These are phyloP conservation scores for Potentilla sterilis DNA, from an alignment of 306 rosid genomes.

Conservation along the genomic window DNA sequence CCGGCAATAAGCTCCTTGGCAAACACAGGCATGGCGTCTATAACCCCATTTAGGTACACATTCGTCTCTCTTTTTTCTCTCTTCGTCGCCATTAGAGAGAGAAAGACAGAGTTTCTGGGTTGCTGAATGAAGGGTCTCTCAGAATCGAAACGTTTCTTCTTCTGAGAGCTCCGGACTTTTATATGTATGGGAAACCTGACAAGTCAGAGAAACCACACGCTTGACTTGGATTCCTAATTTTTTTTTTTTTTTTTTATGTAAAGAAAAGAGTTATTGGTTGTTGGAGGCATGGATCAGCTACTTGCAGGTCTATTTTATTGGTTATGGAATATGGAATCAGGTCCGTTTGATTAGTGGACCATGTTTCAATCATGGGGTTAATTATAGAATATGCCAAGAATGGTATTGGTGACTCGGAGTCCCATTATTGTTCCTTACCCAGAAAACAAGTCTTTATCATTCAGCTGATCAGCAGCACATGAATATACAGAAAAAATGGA, in stretches of 20 bases:
- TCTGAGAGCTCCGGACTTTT: conserved; percentile 14
- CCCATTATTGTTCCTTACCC: not conserved
- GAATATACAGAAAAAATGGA: not conserved
- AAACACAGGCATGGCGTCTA: conserved; percentile 64
- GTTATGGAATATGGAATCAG: not conserved
- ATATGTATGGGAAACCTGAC: conserved; percentile 29
- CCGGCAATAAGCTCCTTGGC: conserved; percentile 89
- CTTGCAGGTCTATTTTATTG: conserved; percentile 9
- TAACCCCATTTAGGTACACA: conserved; percentile 33
- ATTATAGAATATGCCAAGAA: not conserved
- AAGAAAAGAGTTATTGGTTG: conserved; percentile 13
- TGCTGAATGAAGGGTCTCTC: not conserved
- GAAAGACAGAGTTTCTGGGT: not conserved
- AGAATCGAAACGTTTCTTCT: conserved; percentile 19
- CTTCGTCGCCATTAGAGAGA: conserved; percentile 42
- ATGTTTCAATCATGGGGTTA: not conserved
- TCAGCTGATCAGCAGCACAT: not conserved
- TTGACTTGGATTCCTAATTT: not conserved
- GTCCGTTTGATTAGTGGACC: conserved; percentile 1
- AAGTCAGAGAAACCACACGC: conserved; percentile 10
- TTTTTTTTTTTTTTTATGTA: not conserved
- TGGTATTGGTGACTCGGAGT: not conserved
- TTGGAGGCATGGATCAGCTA: not conserved
- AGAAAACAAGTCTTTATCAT: not conserved
- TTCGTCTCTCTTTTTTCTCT: conserved; percentile 37